Evolutionary conservation across 2,329 filamentous ascomycete species (phyloP), one percentile per base, ranked within the genome.

Genomic region (Colletotrichum horii): DNA sequence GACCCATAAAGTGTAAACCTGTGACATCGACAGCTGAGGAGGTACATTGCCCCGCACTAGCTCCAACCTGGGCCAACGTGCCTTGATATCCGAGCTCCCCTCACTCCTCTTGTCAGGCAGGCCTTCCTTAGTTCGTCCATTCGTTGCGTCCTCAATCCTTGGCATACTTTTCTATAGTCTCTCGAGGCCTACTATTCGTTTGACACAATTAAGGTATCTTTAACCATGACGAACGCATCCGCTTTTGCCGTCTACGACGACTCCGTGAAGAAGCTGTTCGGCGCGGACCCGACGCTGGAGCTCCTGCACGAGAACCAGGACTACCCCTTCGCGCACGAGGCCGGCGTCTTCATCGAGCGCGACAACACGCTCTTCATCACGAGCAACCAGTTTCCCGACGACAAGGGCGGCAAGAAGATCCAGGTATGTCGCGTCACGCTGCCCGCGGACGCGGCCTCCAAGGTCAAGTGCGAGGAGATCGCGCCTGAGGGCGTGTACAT

Each of bases 271-370:
- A 26, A 73, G 24, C 80, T 87, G 19, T 80, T 85, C 30, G 87
- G 86, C 3, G n/a, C 74, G 6, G 70, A 74, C 4, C 85, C 85
- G 6, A 80, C 77, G 14, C 75, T 88, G 2, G 81, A 86, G 15
- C 75, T 87, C 3, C 77, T 88, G 4, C 78, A 83, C 30, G 82
- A 87, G 74, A 83, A 85, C 65, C 77, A 81, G 36, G 78, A 80
- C 4, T 85, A 87, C 55, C 85, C 87, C 0, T 89, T 89, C 67
- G 88, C 88, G 2, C 88, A 90, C 76, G 88, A 90, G 79, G 88
- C 88, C 0, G 82, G 82, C 2, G 83, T 84, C 9, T 84, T 82
- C 72, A 80, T 84, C 8, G 78, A 78, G 14, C 70, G 79, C n/a
- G 72, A 79, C 8, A 79, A 82, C 22, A 75, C 80, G 0, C 75